phyloP scores from a whole-genome alignment of 2,329 filamentous ascomycete species.

The Epichloe bromicola region DNA sequence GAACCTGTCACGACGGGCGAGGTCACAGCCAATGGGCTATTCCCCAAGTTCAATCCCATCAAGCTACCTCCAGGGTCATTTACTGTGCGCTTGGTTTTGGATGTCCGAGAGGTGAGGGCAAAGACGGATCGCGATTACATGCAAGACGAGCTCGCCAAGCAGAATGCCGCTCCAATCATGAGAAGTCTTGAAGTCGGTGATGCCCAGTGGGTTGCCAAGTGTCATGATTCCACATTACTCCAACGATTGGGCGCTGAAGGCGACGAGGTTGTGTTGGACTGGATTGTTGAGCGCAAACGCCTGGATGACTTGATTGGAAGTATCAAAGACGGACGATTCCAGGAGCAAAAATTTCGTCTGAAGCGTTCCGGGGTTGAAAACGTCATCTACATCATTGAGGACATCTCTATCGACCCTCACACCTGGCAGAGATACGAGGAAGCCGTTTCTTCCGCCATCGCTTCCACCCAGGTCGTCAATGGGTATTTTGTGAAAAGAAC shows the following conservation, averaged over 20 bases:
- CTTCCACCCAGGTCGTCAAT: conserved; percentile 65
- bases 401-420: conserved; percentile 48
- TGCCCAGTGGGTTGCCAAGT: conserved; percentile 67
- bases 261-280: conserved; percentile 63
- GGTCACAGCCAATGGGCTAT: conserved; percentile 7
- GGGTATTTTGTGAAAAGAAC: conserved; percentile 71
- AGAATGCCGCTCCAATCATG: conserved; percentile 52
- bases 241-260: conserved; percentile 45
- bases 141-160: conserved; percentile 55
- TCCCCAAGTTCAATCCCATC: conserved; percentile 46
- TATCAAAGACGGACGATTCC: conserved; percentile 72
- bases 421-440: conserved; percentile 47
- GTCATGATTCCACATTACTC: conserved; percentile 44
- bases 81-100: conserved; percentile 58
- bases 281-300: conserved; percentile 69
- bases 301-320: conserved; percentile 68
- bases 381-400: conserved; percentile 67
- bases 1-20: conserved; percentile 7
- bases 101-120: conserved; percentile 61
- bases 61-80: conserved; percentile 53
- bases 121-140: conserved; percentile 67
- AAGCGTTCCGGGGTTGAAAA: conserved; percentile 60
- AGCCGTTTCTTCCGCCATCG: conserved; percentile 58
- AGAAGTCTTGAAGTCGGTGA: conserved; percentile 62
- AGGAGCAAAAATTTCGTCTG: conserved; percentile 74